Evolutionary conservation across 805 yeast species (phyloP), one percentile per base, ranked within the genome.

Genomic region (Myxozyma melibiosi): DNA sequence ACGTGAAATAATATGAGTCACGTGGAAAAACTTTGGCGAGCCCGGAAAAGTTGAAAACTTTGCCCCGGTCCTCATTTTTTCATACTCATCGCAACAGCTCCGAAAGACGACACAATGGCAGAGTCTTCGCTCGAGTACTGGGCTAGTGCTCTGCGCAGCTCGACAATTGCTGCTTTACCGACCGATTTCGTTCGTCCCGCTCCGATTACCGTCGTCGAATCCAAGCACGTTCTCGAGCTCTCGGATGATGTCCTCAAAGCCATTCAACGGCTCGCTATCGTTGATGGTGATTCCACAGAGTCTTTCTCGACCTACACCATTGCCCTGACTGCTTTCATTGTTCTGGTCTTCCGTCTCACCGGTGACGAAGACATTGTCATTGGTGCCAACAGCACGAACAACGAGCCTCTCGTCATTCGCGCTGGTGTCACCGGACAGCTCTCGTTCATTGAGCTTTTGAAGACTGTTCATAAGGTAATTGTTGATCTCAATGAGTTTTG

Each of bases 281-380:
- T 51, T n/a, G 59, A 55, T 39, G 60, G 60, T 22, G 57, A 52
- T 46, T 35, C 63, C 6, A 33, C 28, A 2, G 60, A 55, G 51
- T 53, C 58, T 20, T 57, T 53, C 31, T 58, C 33, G 62, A 67
- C 39, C 63, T 69, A n/a, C 6, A 52, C 69, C 8, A 71, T 80
- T 14, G 84, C 84, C 0, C 76, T 89, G 60, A 76, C 96, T 16
- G 81, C 81, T 0, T 88, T 84, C 73, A 82, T 86, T 24, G 82
- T 86, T 0, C 77, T 92, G 55, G 78, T 89, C 37, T 85, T 81
- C 72, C 79, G 98, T 68, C 76, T 89, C 45, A 86, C 97, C 1
- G 98, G 97, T 24, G 98, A 92, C 70, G 97, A 92, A 64, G 97
- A 92, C 67, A 84, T 94, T 49, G 84, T 86, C n/a, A 74, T 92